phyloP scores from a whole-genome alignment of 768 basidiomycete genomes.

The Phaeotremella skinneri region DNA sequence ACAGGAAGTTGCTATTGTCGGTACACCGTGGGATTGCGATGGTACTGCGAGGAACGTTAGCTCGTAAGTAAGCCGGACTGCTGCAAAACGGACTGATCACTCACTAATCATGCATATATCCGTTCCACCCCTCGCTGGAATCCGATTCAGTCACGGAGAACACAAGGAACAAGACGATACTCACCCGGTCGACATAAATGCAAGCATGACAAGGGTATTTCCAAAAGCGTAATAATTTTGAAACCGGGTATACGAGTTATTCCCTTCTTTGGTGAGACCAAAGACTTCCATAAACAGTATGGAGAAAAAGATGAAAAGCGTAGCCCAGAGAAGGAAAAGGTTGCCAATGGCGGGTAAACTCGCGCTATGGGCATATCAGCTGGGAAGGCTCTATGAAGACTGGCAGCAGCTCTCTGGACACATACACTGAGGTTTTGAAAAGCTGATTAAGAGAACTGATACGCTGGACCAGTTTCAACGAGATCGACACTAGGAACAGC shows the following conservation, averaged over 20 bases:
- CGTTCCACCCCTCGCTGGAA: conserved; percentile 88
- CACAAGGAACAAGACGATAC: conserved; percentile 31
- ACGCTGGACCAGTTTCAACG: conserved; percentile 89
- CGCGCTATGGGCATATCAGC: conserved; percentile 57
- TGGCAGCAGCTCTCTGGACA: conserved; percentile 15
- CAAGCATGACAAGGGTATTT: conserved; percentile 78
- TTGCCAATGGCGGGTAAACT: conserved; percentile 82
- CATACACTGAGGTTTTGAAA: conserved; percentile 93
- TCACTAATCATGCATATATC: conserved; percentile 95
- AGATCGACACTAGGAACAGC: conserved; percentile 86
- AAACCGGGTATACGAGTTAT: conserved; percentile 61
- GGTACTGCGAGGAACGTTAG: conserved; percentile 58
- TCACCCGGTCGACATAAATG: conserved; percentile 90
- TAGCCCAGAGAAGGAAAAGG: conserved; percentile 80
- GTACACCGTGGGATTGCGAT: conserved; percentile 79
- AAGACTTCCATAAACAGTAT: conserved; percentile 89
- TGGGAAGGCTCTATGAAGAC: conserved; percentile 5
- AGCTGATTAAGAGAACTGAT: conserved; percentile 85
- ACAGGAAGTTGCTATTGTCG: conserved; percentile 56
- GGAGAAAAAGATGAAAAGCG: conserved; percentile 85
- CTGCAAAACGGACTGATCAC: conserved; percentile 37
- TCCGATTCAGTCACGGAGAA: neutral
- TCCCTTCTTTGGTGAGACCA: conserved; percentile 79
- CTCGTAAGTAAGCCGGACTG: neutral
- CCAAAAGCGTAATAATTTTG: conserved; percentile 78